phyloP scores from a whole-genome alignment of 495 filamentous ascomycete species.

The Lichenothelia convexa region DNA sequence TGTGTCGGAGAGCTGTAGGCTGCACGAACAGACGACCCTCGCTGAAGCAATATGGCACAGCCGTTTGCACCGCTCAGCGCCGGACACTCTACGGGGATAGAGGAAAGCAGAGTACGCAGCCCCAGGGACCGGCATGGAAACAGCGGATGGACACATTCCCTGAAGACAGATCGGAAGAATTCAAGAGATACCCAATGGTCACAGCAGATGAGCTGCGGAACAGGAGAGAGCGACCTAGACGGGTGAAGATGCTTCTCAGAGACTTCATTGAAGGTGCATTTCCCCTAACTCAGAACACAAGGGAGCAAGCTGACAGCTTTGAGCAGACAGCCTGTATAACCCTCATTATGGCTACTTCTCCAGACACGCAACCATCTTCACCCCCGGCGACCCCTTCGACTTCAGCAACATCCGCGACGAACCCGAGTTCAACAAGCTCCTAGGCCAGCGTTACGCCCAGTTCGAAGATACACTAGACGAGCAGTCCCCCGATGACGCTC shows the following conservation, averaged over 20 bases:
- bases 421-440: slow-evolving; percentile 52
- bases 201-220: slow-evolving; percentile 58
- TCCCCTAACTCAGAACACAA: background rate
- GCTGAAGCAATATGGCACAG: background rate
- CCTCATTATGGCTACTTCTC: slow-evolving; percentile 96
- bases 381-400: slow-evolving; percentile 77
- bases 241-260: slow-evolving; percentile 89
- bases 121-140: slow-evolving; percentile 50
- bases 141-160: slow-evolving; percentile 55
- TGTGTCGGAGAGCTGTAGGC: slow-evolving; percentile 34
- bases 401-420: slow-evolving; percentile 70
- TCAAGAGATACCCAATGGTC: slow-evolving; percentile 59
- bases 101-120: slow-evolving; percentile 8
- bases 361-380: slow-evolving; percentile 93
- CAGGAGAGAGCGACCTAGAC: slow-evolving; percentile 55
- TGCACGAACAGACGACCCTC: background rate
- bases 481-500: slow-evolving; percentile 45
- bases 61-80: background rate
- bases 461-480: slow-evolving; percentile 82
- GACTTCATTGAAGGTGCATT: slow-evolving; percentile 86
- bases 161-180: slow-evolving; percentile 61
- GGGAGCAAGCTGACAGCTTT: slow-evolving; percentile 1
- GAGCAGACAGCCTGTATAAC: slow-evolving; percentile 83
- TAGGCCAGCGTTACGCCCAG: slow-evolving; percentile 63
- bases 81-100: background rate